These are phyloP conservation scores for Raddia guianensis DNA, from an alignment of 176 grass and related monocot genomes.

Conservation along the genomic window DNA sequence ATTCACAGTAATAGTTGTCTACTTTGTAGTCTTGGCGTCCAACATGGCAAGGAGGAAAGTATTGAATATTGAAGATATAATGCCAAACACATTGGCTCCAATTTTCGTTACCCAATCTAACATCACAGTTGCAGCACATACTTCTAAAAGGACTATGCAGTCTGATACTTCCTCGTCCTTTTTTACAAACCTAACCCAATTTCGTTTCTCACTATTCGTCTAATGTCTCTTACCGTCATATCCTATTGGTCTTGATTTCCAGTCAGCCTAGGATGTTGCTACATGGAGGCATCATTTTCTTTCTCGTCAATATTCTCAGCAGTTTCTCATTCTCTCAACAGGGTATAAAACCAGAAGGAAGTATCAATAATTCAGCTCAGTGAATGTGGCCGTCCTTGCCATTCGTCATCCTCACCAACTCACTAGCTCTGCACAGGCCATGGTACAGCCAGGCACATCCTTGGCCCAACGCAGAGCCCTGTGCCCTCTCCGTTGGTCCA, in stretches of 20 bases:
- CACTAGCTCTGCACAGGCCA: slow-evolving; percentile 25
- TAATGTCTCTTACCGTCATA: slow-evolving; percentile 4
- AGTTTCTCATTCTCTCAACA: slow-evolving; percentile 9
- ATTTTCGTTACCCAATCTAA: background rate
- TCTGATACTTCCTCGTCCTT: background rate
- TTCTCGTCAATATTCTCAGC: slow-evolving; percentile 19
- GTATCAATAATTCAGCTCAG: slow-evolving; percentile 11
- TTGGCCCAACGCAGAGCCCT: background rate
- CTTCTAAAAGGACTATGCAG: background rate
- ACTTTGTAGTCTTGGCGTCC: background rate
- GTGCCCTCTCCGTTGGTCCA: slow-evolving; percentile 25
- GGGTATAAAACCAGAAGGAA: slow-evolving; percentile 8
- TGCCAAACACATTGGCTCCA: background rate
- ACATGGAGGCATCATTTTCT: background rate
- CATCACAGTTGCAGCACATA: background rate
- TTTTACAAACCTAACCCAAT: background rate
- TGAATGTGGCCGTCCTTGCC: slow-evolving; percentile 27
- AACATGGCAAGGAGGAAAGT: background rate
- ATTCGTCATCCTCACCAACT: slow-evolving; percentile 30
- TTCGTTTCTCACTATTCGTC: background rate
- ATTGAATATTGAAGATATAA: slow-evolving; percentile 6
- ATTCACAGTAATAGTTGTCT: background rate
- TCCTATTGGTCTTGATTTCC: background rate
- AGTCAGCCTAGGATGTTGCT: slow-evolving; percentile 26
- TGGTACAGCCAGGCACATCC: slow-evolving; percentile 35